Conservation (phyloP, 2,329 filamentous ascomycete species). For the Blastomyces gilchristii region DNA sequence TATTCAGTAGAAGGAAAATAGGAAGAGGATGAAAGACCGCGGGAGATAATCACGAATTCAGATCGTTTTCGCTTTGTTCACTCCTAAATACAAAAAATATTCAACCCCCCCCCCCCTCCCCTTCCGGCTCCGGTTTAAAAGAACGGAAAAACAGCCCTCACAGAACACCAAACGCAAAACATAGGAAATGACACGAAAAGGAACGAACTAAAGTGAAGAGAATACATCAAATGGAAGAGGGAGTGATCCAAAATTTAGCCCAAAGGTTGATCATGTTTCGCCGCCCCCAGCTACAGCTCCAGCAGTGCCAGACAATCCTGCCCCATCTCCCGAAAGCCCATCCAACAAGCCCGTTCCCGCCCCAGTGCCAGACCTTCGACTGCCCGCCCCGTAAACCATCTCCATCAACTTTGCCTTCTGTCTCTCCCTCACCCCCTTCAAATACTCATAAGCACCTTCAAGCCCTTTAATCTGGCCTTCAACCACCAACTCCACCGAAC, state of each 20-base stretch:
- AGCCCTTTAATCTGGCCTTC: constrained; percentile 80
- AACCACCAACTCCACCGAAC: constrained; percentile 43
- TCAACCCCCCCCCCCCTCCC: too few relatives aligned
- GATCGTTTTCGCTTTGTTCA: too few relatives aligned
- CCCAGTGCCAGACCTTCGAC: constrained; percentile 10
- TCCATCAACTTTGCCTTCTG: constrained; percentile 80
- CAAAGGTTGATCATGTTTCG: neutral
- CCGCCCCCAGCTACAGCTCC: neutral
- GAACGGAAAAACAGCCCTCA: too few relatives aligned
- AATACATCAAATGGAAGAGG: neutral
- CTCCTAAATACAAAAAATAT: too few relatives aligned
- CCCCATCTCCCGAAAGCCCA: neutral
- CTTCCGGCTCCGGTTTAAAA: too few relatives aligned
- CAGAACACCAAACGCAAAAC: neutral
- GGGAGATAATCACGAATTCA: too few relatives aligned
- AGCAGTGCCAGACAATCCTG: neutral
- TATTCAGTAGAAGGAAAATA: too few relatives aligned
- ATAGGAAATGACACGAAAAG: neutral
- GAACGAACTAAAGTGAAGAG: neutral
- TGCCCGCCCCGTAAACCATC: constrained; percentile 55
- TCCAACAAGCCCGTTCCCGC: constrained; percentile 1
- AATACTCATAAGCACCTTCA: constrained; percentile 66
- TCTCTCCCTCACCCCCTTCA: constrained; percentile 62
- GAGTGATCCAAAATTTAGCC: neutral
- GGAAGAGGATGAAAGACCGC: too few relatives aligned